Evolutionary conservation across 768 basidiomycete genomes (phyloP), one percentile per base, ranked within the genome.

Genomic region (Panaeolus papilionaceus): DNA sequence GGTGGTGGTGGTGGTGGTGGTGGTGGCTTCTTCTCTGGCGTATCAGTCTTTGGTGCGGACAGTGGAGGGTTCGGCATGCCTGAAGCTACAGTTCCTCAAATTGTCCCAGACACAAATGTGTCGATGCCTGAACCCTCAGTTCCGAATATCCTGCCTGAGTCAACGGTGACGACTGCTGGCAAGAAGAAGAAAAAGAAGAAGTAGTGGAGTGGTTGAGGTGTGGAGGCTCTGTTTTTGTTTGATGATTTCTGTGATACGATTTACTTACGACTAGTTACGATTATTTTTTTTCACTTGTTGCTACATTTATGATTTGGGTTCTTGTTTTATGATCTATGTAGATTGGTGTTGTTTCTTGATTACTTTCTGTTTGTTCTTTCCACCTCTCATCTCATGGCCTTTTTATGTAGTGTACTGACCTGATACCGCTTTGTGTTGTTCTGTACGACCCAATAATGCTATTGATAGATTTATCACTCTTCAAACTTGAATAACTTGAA

Each of bases 101-200:
- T 58, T 37, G 54, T 58, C 9, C 16, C 45, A 28, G 54, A 58
- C 4, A 9, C 26, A 37, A 26, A 28, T 33, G 9, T 33, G 4
- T 14, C 26, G 10, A 58, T 58, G 54, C 54, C 54, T 28, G 54
- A 58, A 58, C 28, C 54, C 14, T 11, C 14, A 12, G 14, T 58
- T 6, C 54, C 54, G 14, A 58, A 58, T 37, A 58, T 58, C 14
- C 28, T 58, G 10, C 54, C 26, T 28, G 54, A 58, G 4, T 9
- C 49, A 2, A 7, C 45, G 23, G 16, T 11, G 23, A 58, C 54
- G 26, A 58, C 28, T 5, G 54, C 54, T 28, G 54, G 54, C 12
- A 58, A 58, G 54, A 58, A 58, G 54, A 58, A 58, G 54, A 58
- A 58, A 16, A 58, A 58, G 54, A 58, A 58, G 33, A 58, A 37